Base-by-base conservation (phyloP, 805 yeast species). In the Candida stauntonica region DNA sequence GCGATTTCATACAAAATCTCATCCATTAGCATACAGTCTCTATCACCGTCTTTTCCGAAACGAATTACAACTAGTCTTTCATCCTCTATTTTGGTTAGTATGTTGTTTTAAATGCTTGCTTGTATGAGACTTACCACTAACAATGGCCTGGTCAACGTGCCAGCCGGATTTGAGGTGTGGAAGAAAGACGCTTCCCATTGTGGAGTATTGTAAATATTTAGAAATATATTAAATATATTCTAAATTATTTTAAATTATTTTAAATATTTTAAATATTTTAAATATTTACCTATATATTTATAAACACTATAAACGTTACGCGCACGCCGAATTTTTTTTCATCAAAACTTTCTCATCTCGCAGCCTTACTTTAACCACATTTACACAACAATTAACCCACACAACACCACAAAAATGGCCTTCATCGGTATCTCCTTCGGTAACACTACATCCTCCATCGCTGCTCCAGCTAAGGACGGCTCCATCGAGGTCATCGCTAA, bases 121-220 rank as follows among this genome's bases (percentile, higher is more conserved):
- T 17, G 18, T 5, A 26, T 6, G 16, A 5, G 3, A 28, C 37
- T 17, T 20, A 34, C 37, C 38, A 17, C 39, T 36, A 21, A 93
- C 68, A 27, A 93, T 93, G 6, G 99, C 96, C 57, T 93, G 98
- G 63, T 93, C 99, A 23, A 93, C 98, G 55, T 93, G 99, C 97
- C 65, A 35, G 17, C 39, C 39, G 17, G 34, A 15, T 26, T 35
- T 35, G 14, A 35, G 28, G n/a, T 35, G 39, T 14, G 34, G 39
- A 3, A 35, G 34, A 15, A 35, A 35, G 7, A 35, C 39, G n/a
- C 29, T 20, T 7, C 39, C 39, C 39, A 35, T 35, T 4, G 17
- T 20, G 9, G 5, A 29, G 17, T 8, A 29, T 5, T 6, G 23
- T 7, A 15, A 14, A n/a, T 26, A 7, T 7, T 21, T 21, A 7